Conservation (phyloP, 495 filamentous ascomycete species). For the Xylona heveae region DNA sequence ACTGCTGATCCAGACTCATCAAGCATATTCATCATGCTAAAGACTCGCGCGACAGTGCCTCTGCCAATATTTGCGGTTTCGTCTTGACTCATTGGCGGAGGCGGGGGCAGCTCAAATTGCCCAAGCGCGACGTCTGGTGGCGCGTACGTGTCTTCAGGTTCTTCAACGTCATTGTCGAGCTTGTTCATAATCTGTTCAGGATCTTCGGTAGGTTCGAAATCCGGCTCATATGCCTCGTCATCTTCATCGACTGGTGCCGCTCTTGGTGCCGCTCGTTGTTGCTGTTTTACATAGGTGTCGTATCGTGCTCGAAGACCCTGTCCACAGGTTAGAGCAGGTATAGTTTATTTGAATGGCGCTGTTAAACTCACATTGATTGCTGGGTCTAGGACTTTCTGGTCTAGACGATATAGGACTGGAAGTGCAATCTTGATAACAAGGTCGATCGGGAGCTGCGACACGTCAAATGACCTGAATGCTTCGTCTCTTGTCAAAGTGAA, state of each 20-base stretch:
- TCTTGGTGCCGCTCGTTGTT: constrained; percentile 22
- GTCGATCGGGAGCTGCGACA: constrained; percentile 48
- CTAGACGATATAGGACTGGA: constrained; percentile 40
- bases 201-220: constrained; percentile 53
- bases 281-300: constrained; percentile 18
- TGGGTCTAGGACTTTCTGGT: constrained; percentile 38
- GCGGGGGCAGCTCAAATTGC: constrained; percentile 59
- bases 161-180: constrained; percentile 33
- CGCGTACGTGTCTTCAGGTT: constrained; percentile 17
- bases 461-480: constrained; percentile 59
- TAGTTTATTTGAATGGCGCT: neutral
- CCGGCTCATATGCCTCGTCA: constrained; percentile 76
- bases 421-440: constrained; percentile 59
- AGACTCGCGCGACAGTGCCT: constrained; percentile 49
- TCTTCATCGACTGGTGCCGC: constrained; percentile 33
- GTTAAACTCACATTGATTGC: constrained; percentile 31
- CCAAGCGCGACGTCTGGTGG: constrained; percentile 36
- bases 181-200: constrained; percentile 52
- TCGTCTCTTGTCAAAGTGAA: constrained; percentile 65
- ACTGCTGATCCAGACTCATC: constrained; percentile 43
- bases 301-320: constrained; percentile 3
- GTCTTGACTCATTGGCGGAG: constrained; percentile 41
- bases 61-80: constrained; percentile 46
- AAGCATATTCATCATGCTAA: constrained; percentile 48
- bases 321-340: neutral